Evolutionary conservation across 2,329 filamentous ascomycete genomes (phyloP), one percentile per base, ranked within the genome.

Genomic region (Cyphellophora europaea): DNA sequence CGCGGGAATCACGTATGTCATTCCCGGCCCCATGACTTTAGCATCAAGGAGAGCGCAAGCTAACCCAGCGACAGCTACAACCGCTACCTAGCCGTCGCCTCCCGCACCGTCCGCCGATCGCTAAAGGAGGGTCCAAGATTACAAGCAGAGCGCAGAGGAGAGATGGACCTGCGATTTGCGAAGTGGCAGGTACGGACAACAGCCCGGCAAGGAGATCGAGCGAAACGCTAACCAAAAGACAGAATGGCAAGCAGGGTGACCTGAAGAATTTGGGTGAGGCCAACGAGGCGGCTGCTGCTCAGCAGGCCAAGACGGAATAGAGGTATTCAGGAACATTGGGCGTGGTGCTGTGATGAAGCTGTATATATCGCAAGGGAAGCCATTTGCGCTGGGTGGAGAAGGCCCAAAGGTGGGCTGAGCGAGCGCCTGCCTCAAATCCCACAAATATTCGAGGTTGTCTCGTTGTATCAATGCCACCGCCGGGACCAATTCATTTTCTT

Each of bases 41-140:
- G n/a, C n/a, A n/a, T n/a, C n/a, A n/a, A n/a, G n/a, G n/a, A n/a
- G n/a, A n/a, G n/a, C n/a, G n/a, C n/a, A n/a, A n/a, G n/a, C n/a
- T n/a, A n/a, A n/a, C n/a, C n/a, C n/a, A n/a, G n/a, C n/a, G n/a
- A 60, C 63, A 98, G 91, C 71, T 98, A 98, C 85, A 98, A 98
- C 82, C 91, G 88, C 72, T 96, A 95, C 80, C 80, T 98, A 62
- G 79, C 88, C 59, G 77, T 98, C 69, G 87, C 91, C 58, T 79
- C 88, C 66, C 87, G 88, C 66, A 83, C 85, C 59, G 84, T 98
- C 63, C 91, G 93, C 71, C 83, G 86, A 63, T 93, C 87, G 63
- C 74, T 98, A 64, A 95, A 96, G 76, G 91, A 98, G 59, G 85
- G 91, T 40, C 82, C 87, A 72, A 79, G 91, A 69, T 65, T 95